These are phyloP conservation scores for Globisporangium yorkense DNA, from an alignment of 352 stramenopile species.

Conservation along the genomic window DNA sequence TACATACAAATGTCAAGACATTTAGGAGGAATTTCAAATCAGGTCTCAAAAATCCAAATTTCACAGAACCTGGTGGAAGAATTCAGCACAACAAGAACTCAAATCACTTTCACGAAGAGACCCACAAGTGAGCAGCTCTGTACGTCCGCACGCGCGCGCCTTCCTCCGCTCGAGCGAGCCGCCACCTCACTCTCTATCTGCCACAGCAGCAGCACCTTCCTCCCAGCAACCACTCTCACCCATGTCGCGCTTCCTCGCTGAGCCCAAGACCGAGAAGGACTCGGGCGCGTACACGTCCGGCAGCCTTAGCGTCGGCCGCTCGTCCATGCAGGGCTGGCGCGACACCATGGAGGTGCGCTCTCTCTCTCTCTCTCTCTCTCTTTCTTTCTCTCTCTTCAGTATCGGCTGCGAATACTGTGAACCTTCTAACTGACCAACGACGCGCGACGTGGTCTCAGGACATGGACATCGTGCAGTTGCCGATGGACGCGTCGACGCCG, in stretches of 20 bases:
- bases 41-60: too few species aligned
- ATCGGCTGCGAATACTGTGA: background rate
- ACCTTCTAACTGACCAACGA: background rate
- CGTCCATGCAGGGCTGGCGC: constrained; percentile 82
- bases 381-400: background rate
- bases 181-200: background rate
- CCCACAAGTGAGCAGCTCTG: background rate
- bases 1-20: background rate
- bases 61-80: background rate
- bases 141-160: background rate
- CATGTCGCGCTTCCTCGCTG: constrained; percentile 84
- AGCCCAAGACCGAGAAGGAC: constrained; percentile 74
- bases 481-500: constrained; percentile 46
- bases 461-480: constrained; percentile 64
- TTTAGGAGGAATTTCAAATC: background rate
- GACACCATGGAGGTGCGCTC: constrained; percentile 68
- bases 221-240: background rate
- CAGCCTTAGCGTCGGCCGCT: constrained; percentile 57
- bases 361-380: background rate
- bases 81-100: background rate
- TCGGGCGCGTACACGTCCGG: constrained; percentile 34
- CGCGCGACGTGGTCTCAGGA: constrained; percentile 26
- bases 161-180: background rate
- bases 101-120: background rate
- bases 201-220: background rate